phyloP scores from a whole-genome alignment of 306 rosid genomes.

The Hippophae gyantsensis region DNA sequence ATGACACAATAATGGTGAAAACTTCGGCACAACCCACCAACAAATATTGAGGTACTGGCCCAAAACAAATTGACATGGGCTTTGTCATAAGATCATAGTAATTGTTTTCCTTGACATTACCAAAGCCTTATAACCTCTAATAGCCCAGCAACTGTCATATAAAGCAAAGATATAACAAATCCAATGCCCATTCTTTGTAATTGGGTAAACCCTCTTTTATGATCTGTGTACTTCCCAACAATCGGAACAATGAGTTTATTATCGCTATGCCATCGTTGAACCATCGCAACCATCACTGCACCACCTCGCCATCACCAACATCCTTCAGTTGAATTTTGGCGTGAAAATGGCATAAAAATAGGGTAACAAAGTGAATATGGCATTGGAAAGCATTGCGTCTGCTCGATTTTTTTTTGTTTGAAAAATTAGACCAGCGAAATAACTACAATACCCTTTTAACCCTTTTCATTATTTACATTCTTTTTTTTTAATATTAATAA shows the following conservation, averaged over 20 bases:
- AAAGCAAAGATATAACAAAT: conserved; percentile 37
- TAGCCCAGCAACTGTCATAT: conserved; percentile 45
- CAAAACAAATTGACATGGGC: conserved; percentile 3
- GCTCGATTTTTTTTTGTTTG: too few species aligned
- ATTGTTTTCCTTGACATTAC: conserved; percentile 27
- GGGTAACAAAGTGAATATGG: too few species aligned
- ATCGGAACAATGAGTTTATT: conserved; percentile 40
- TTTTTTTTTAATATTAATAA: too few species aligned
- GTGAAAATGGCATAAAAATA: too few species aligned
- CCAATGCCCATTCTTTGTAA: conserved; percentile 70
- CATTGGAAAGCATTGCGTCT: too few species aligned
- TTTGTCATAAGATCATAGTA: conserved; percentile 28
- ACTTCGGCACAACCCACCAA: conserved; percentile 26
- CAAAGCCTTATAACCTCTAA: conserved; percentile 45
- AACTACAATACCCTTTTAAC: too few species aligned
- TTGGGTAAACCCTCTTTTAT: conserved; percentile 51
- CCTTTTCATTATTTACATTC: too few species aligned
- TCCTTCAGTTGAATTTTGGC: too few species aligned
- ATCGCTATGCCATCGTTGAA: not conserved
- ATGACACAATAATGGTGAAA: conserved; percentile 27
- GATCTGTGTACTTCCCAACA: conserved; percentile 42
- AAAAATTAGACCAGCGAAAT: too few species aligned
- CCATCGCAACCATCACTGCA: too few species aligned
- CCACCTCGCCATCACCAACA: too few species aligned
- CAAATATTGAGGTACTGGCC: conserved; percentile 7